Evolutionary conservation across 441 rosid genomes (phyloP).

Genomic region (Macaranga tanarius): DNA sequence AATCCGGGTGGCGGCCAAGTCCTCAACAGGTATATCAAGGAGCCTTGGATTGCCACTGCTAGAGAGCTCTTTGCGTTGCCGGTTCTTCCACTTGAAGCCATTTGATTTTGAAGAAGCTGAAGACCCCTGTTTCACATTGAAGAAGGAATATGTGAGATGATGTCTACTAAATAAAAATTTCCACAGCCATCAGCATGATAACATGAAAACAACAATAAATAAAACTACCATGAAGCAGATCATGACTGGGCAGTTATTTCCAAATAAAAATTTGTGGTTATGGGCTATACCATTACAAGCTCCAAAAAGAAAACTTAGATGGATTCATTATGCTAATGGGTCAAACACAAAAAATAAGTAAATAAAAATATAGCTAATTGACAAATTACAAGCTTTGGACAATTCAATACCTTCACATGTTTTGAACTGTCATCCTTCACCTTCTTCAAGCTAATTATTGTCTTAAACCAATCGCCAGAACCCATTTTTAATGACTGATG

Average conservation of each 20-base stretch:
- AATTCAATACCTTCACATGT: conserved; percentile 48
- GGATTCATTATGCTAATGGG: not conserved
- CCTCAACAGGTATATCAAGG: conserved; percentile 54
- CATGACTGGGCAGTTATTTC: not conserved
- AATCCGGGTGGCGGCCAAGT: conserved; percentile 78
- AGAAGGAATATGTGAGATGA: conserved; percentile 16
- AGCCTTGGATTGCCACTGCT: conserved; percentile 27
- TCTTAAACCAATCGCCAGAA: conserved; percentile 75
- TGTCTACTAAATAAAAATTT: not conserved
- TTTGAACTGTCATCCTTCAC: conserved; percentile 44
- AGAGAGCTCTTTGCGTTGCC: conserved; percentile 26
- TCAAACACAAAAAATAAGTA: not conserved
- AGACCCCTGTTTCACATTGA: conserved; percentile 42
- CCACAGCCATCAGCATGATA: not conserved
- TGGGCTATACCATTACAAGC: not conserved
- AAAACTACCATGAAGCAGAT: not conserved
- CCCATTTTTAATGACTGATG: conserved; percentile 44
- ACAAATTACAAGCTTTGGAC: conserved; percentile 3
- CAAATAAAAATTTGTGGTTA: not conserved
- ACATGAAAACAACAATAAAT: conserved; percentile 1
- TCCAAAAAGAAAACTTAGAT: not conserved
- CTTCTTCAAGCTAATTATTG: conserved; percentile 58
- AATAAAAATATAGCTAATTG: not conserved
- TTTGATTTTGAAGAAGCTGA: conserved; percentile 52
- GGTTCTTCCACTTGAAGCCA: conserved; percentile 58